phyloP scores from a whole-genome alignment of 2,329 filamentous ascomycete species.

The Botrytis hyacinthi region DNA sequence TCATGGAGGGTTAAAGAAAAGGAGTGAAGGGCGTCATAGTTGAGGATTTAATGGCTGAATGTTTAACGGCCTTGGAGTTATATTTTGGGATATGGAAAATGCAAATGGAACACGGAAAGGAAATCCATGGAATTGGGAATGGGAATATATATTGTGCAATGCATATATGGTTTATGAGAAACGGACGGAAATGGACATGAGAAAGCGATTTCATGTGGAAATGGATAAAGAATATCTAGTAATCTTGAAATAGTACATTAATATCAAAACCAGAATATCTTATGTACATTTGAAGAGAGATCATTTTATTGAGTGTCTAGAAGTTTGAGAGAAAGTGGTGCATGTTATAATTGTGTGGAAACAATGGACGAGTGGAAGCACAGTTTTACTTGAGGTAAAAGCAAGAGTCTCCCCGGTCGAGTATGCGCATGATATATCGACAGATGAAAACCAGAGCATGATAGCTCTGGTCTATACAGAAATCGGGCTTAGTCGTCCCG shows the following conservation, averaged over 20 bases:
- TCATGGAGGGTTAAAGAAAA: no score
- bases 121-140: not conserved
- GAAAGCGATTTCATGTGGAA: not conserved
- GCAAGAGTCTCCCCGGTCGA: no score
- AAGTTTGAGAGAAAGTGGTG: not conserved
- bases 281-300: not conserved
- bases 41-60: not conserved
- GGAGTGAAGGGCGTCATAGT: not conserved
- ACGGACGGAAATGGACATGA: not conserved
- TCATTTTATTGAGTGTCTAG: not conserved
- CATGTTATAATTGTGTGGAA: no score
- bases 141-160: not conserved
- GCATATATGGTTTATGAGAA: constrained; percentile 6
- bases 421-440: not conserved
- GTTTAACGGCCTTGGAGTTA: not conserved
- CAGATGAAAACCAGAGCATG: not conserved
- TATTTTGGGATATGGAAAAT: no score
- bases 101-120: not conserved
- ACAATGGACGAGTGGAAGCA: no score
- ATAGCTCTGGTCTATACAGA: not conserved
- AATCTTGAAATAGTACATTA: not conserved
- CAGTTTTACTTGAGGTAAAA: no score
- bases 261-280: not conserved
- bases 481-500: not conserved
- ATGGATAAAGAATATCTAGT: not conserved